Evolutionary conservation across 805 yeast species (phyloP), one percentile per base, ranked within the genome.

Genomic region (Candida cerambycidarum): DNA sequence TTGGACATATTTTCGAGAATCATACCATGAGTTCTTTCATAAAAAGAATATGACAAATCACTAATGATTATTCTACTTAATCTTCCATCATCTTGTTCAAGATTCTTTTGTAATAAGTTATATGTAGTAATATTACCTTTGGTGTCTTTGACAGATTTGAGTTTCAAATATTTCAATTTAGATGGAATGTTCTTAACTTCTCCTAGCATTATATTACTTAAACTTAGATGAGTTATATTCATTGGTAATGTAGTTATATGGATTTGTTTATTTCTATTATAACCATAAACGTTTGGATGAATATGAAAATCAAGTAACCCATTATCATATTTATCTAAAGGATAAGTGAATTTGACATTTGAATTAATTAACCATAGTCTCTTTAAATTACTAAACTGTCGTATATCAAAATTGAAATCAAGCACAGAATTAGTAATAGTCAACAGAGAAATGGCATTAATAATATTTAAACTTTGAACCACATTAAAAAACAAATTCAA

Each of bases 311-410:
- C 37, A 13, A 39, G 13, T 10, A 50, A 31, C 4, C 17, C 18
- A 28, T 38, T 40, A 23, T 41, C 45, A 25, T 27, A 24, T 3
- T 46, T 5, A 18, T 32, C 33, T 23, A 52, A 38, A 2, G 28
- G 29, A 33, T 10, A 21, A 14, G 32, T 17, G 18, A 39, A 39
- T 9, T 31, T 39, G 12, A 52, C 34, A 39, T 50, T 50, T 21
- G 53, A 50, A 37, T 55, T 49, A 7, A 47, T 48, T 11, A 49
- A 23, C 58, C 61, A 51, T 3, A 54, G n/a, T 29, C 43, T 38
- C n/a, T 33, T 30, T n/a, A 56, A 39, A 11, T 38, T 40, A 6
- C 43, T 41, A 16, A 49, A 46, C 12, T 40, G 28, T 7, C 29
- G n/a, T 29, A 44, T 38, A 34, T 52, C 51, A 24, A 51, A 43